Base-by-base conservation (phyloP, 805 yeast genomes). In the Schwanniomyces occidentalis region DNA sequence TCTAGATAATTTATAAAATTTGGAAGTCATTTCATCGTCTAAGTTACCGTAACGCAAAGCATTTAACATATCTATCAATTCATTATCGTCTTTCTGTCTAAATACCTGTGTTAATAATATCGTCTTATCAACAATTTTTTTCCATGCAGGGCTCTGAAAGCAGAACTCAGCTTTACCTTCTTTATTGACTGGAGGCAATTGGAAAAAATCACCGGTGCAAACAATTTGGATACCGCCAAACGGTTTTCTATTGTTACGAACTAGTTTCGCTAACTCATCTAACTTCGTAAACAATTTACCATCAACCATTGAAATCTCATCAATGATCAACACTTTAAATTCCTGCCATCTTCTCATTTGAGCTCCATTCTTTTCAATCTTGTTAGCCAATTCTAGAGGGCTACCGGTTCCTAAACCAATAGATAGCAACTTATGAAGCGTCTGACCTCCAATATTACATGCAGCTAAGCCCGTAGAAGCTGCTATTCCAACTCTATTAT, bases 401-500 rank as follows among this genome's bases (percentile, higher is more conserved):
- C 69, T 48, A 6, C 74, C 86, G 28, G 61, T 62, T 2, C 93
- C 96, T 1, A 89, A 58, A 0, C 98, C 98, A 35, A 89, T 76
- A 1, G 95, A 95, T 0, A 95, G 76, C 63, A 82, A 88, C 50
- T 85, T 72, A 57, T 91, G 95, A 18, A 93, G 68, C 0, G 99
- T 93, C 19, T 75, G 76, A 16, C 99, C 99, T 2, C 95, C 95
- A 48, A 93, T 85, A 49, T 89, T 88, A 26, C 88, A 83, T 0
- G 97, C 99, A 0, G 99, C 99, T 42, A 93, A 65, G 1, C 99
- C 99, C 0, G 99, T 93, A 0, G 96, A 85, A 0, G 99, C 99
- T 0, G 98, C 88, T 4, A 93, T 79, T 0, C 95, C 96, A 3
- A 93, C 86, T 2, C 56, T 51, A 3, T 69, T 65, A 8, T 46